Evolutionary conservation across 257 asterid species (phyloP).

Genomic region (Cruciata laevipes): DNA sequence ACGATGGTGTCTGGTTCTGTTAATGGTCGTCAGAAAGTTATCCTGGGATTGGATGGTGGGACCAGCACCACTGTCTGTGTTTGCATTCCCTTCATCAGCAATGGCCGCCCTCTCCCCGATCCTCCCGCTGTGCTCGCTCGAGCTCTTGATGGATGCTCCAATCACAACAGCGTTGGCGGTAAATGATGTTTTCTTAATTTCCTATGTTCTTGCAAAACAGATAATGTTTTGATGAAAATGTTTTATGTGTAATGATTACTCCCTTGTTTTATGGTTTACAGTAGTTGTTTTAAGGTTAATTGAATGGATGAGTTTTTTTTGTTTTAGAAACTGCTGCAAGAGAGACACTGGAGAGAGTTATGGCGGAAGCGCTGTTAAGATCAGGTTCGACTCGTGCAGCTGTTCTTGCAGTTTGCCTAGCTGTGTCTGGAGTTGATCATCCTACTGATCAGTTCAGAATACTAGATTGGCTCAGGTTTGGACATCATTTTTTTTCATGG

Average conservation of each 20-base stretch:
- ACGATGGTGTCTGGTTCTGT: slow-evolving; percentile 10
- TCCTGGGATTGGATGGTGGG: slow-evolving; percentile 78
- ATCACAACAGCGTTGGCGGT: slow-evolving; percentile 90
- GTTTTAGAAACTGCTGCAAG: slow-evolving; percentile 67
- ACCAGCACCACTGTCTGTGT: slow-evolving; percentile 68
- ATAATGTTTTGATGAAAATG: too few relatives aligned
- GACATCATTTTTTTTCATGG: not conserved
- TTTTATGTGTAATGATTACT: not conserved
- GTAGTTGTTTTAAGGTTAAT: not conserved
- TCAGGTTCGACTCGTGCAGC: slow-evolving; percentile 54
- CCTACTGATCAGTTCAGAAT: slow-evolving; percentile 63
- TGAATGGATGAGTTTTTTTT: not conserved
- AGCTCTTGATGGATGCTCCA: slow-evolving; percentile 76
- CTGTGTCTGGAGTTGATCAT: slow-evolving; percentile 77
- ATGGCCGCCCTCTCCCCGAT: slow-evolving; percentile 40
- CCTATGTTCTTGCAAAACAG: not conserved
- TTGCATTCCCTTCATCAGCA: slow-evolving; percentile 50
- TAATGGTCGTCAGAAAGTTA: slow-evolving; percentile 26
- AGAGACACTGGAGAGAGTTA: slow-evolving; percentile 64
- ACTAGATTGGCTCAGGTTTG: slow-evolving; percentile 66
- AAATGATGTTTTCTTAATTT: not conserved
- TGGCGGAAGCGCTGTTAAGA: slow-evolving; percentile 73
- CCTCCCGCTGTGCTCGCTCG: slow-evolving; percentile 67
- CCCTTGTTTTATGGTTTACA: not conserved
- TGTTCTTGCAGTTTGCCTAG: slow-evolving; percentile 78